Conservation (phyloP, 257 asterid genomes). For the Cruciata laevipes region DNA sequence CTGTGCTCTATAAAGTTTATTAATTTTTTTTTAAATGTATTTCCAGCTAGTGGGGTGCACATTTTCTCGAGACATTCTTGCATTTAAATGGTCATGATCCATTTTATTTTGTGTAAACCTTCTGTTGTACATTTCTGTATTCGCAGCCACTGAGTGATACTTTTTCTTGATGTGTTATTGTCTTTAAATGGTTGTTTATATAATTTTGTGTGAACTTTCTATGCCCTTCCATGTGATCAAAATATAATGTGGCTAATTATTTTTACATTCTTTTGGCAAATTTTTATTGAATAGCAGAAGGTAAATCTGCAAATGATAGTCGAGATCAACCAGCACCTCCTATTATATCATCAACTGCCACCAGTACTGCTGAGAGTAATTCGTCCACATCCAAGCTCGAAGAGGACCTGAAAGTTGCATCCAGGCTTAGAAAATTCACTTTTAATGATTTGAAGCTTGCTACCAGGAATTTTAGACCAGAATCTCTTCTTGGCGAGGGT, state of each 20-base stretch:
- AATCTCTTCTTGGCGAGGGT: conserved; percentile 97
- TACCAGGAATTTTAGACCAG: conserved; percentile 93
- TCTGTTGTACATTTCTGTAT: background rate
- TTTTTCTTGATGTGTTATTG: background rate
- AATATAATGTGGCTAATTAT: background rate
- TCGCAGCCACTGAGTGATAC: background rate
- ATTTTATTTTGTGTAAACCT: background rate
- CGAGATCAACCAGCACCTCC: conserved; percentile 63
- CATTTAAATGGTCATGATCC: background rate
- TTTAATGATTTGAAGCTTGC: conserved; percentile 87
- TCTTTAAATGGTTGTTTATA: background rate
- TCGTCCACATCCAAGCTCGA: conserved; percentile 68
- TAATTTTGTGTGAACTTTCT: background rate
- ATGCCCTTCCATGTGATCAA: background rate
- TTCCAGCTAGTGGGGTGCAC: too few species aligned
- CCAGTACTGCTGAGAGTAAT: conserved; percentile 66
- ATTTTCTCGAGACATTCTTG: background rate
- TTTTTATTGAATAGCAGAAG: conserved; percentile 32
- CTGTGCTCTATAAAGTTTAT: background rate
- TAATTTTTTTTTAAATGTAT: too few species aligned
- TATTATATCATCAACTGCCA: conserved; percentile 52
- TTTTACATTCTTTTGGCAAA: conserved; percentile 7
- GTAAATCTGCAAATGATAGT: conserved; percentile 60
- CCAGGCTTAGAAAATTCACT: conserved; percentile 76
- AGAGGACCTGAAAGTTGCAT: conserved; percentile 79